Base-by-base conservation (phyloP, 306 rosid species). In the Cicer cuneatum region DNA sequence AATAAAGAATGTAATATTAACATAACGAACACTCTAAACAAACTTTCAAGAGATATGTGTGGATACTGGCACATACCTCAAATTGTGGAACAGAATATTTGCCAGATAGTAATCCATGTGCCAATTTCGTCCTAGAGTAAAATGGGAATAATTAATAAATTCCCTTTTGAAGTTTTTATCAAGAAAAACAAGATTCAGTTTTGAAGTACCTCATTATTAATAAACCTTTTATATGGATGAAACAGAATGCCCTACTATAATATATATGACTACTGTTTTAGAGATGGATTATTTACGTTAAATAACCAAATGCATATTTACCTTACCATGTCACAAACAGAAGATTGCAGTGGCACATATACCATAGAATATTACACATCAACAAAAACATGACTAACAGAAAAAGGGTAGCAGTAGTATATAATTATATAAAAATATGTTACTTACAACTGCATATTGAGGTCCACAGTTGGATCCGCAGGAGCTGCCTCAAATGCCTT, bases 401-500 rank as follows among this genome's bases (percentile, higher is more conserved):
- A 66, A 29, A 41, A 72, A 69, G 39, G 72, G 58, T 48, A 7
- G 5, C 35, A 18, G 75, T 68, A 51, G 72, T 18, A 42, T 33
- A 40, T 18, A 41, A 29, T 43, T 33, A 71, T 33, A 38, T 13
- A 47, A 57, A 40, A 29, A 67, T 61, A 57, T 69, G 51, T 65
- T 43, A 69, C 81, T 69, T 84, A 90, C 96, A 90, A 68, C 72
- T 88, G 97, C 93, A 83, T 89, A 83, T 86, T 89, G 65, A 94
- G 85, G 90, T 94, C 98, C 7, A 94, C 93, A 63, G 98, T 90
- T 38, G 97, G 97, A 81, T 94, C 97, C 41, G 97, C 93, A 19
- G 96, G 98, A 64, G 98, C 87, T 42, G 40, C 71, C 86, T 82
- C 89, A 81, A 89, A 87, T 70, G 93, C 96, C 66, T 40, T 68